Percentiles rank a stretch among this genome's conserved stretches.
Conservation (phyloP, 768 basidiomycete genomes). For the Holtermannia corniformis region DNA sequence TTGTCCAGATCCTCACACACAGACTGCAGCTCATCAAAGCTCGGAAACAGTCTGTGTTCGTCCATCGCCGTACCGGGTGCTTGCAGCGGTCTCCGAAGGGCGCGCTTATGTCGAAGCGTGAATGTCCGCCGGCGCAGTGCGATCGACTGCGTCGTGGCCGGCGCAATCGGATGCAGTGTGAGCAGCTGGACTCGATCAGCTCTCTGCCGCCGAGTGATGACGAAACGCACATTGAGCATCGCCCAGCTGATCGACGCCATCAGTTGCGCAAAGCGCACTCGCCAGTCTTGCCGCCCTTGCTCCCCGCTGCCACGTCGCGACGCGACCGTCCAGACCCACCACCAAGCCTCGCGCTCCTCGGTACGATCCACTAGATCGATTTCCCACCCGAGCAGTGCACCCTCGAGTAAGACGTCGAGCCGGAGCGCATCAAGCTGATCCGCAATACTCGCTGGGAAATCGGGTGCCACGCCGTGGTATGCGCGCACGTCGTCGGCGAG, state of each 20-base stretch:
- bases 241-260: neutral
- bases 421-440: slow-evolving; percentile 8
- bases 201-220: neutral
- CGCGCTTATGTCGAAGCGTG: neutral
- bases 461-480: neutral
- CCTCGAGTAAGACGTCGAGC: slow-evolving; percentile 26
- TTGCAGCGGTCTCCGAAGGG: neutral
- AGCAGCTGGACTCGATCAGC: neutral
- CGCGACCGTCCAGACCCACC: slow-evolving; percentile 23
- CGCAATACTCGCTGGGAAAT: neutral
- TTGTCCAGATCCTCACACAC: neutral
- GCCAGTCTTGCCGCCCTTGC: neutral
- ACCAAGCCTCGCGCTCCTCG: slow-evolving; percentile 20
- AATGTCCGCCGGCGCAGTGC: neutral
- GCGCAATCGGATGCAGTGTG: neutral
- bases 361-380: slow-evolving; percentile 6
- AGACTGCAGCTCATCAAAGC: neutral
- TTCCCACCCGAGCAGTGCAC: slow-evolving; percentile 12
- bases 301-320: neutral
- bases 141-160: neutral
- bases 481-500: neutral
- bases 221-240: neutral
- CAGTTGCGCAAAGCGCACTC: neutral
- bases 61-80: neutral
- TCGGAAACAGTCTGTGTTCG: neutral